Conservation (phyloP, 2,329 filamentous ascomycete species). For the Aspergillus sp. region DNA sequence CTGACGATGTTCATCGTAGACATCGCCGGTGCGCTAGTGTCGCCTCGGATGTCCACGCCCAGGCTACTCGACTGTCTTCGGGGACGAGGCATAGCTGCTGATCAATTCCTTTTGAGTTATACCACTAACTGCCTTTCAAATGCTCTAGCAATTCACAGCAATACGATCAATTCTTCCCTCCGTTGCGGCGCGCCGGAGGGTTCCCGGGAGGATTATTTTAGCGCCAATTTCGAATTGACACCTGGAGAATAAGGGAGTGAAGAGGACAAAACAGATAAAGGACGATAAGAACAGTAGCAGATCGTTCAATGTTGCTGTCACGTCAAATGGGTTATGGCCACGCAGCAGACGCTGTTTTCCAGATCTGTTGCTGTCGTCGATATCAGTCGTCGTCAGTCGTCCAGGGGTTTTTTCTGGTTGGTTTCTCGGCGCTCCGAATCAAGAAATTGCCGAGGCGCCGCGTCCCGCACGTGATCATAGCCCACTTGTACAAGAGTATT, state of each 20-base stretch:
- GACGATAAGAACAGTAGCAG: too few species aligned
- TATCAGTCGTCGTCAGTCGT: neutral
- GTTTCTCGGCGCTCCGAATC: neutral
- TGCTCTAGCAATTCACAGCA: neutral
- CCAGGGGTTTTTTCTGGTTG: neutral
- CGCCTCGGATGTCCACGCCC: slow-evolving; percentile 40
- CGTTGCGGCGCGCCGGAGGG: neutral
- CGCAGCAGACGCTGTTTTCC: too few species aligned
- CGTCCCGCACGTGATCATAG: neutral
- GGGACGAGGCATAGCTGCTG: slow-evolving; percentile 29
- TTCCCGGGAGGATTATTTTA: neutral
- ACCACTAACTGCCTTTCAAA: neutral
- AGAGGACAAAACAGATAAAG: neutral
- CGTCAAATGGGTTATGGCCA: too few species aligned
- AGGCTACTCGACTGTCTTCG: slow-evolving; percentile 38
- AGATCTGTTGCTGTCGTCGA: too few species aligned
- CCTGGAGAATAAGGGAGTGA: neutral
- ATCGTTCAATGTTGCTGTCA: too few species aligned
- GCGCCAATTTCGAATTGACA: neutral
- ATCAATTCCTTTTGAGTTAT: neutral
- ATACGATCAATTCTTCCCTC: neutral
- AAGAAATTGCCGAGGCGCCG: neutral
- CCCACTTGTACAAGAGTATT: too few species aligned
- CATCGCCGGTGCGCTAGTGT: slow-evolving; percentile 40
- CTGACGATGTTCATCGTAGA: slow-evolving; percentile 37